Percentiles rank a stretch among this genome's conserved stretches.
phyloP scores from a whole-genome alignment of 2,329 filamentous ascomycete genomes.

The Fusarium sp. region DNA sequence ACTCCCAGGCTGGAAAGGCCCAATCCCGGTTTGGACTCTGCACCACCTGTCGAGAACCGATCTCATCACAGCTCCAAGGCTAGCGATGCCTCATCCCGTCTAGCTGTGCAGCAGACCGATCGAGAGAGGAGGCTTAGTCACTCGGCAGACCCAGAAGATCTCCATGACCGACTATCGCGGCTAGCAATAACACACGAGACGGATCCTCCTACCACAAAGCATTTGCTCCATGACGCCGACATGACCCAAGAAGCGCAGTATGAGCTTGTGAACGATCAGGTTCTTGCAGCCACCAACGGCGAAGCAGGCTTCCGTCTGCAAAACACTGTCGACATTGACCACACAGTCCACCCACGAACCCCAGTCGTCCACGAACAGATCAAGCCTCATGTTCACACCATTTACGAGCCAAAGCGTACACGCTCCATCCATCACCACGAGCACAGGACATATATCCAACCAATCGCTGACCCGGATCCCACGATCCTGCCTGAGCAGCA shows the following conservation, averaged over 20 bases:
- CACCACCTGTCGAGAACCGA: background rate
- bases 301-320: constrained; percentile 28
- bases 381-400: constrained; percentile 36
- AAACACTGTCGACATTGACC: constrained; percentile 33
- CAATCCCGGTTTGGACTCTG: constrained; percentile 15
- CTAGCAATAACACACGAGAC: constrained; percentile 19
- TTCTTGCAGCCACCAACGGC: background rate
- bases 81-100: background rate
- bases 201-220: background rate
- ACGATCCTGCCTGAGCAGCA: constrained; percentile 37
- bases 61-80: background rate
- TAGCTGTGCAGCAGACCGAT: background rate
- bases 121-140: background rate
- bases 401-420: constrained; percentile 37
- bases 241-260: constrained; percentile 9
- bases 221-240: constrained; percentile 18
- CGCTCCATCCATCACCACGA: constrained; percentile 41
- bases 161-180: constrained; percentile 18
- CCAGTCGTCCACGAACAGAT: constrained; percentile 36
- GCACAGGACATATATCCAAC: constrained; percentile 37
- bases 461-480: constrained; percentile 39
- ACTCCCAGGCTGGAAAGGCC: constrained; percentile 30
- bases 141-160: constrained; percentile 17
- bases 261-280: constrained; percentile 23
- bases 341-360: constrained; percentile 29